A percentile compares a stretch with the other conserved stretches of the same genome.
Conservation (phyloP, 495 filamentous ascomycete genomes). For the Evansstolkia leycettana region DNA sequence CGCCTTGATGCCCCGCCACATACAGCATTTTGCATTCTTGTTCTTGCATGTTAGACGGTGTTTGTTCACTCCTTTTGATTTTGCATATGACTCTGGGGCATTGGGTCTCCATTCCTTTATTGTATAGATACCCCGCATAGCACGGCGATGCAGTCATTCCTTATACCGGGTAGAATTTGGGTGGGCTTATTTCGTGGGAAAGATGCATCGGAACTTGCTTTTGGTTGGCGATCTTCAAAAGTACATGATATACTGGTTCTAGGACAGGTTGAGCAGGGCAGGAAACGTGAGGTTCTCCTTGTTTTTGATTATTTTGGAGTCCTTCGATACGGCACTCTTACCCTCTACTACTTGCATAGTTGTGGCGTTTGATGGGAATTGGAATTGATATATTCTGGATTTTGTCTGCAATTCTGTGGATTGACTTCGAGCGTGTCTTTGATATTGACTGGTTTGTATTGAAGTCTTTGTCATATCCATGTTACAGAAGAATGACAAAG, state of each 20-base stretch:
- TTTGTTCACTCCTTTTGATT: constrained; percentile 27
- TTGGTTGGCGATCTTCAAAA: constrained; percentile 1
- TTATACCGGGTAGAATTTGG: constrained; percentile 29
- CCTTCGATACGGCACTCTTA: too few species aligned
- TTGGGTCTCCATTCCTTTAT: constrained; percentile 30
- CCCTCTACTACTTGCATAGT: constrained; percentile 11
- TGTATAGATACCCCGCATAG: constrained; percentile 32
- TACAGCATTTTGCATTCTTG: constrained; percentile 9
- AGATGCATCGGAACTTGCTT: constrained; percentile 7
- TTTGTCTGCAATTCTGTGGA: too few species aligned
- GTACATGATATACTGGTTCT: too few species aligned
- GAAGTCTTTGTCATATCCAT: not conserved
- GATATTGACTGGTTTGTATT: not conserved
- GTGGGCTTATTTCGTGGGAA: constrained; percentile 9
- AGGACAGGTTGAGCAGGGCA: too few species aligned
- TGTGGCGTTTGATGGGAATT: constrained; percentile 8
- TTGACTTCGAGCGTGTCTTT: too few species aligned
- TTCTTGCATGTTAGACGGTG: constrained; percentile 24
- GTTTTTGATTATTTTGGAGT: too few species aligned
- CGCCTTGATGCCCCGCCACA: constrained; percentile 24
- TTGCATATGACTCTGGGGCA: constrained; percentile 25
- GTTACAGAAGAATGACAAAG: too few species aligned
- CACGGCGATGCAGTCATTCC: constrained; percentile 35
- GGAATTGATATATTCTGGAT: not conserved
- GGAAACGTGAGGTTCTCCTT: not conserved